These are phyloP conservation scores for Bruguiera hainesii DNA, from an alignment of 441 rosid species.

Conservation along the genomic window DNA sequence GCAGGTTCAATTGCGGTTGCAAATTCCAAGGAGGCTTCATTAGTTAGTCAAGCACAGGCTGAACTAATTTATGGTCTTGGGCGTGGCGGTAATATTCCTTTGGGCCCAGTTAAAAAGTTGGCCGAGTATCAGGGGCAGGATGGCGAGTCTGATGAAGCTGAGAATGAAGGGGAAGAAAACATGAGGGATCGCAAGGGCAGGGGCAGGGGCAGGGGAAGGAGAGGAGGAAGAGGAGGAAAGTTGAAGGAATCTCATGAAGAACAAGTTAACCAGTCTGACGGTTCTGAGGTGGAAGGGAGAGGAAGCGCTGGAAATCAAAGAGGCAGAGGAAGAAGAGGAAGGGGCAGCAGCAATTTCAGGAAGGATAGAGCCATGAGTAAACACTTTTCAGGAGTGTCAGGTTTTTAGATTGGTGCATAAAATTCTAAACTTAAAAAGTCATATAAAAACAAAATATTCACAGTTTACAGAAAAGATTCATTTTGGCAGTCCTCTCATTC, in stretches of 20 bases:
- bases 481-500: neutral
- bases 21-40: slow-evolving; percentile 64
- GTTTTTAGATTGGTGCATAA: slow-evolving; percentile 30
- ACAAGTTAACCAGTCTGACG: slow-evolving; percentile 28
- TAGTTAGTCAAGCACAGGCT: slow-evolving; percentile 55
- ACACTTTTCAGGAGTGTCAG: slow-evolving; percentile 69
- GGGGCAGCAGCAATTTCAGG: slow-evolving; percentile 59
- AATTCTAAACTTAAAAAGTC: neutral
- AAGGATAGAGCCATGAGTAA: slow-evolving; percentile 78
- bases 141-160: slow-evolving; percentile 28
- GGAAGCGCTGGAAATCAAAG: slow-evolving; percentile 35
- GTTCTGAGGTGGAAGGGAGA: slow-evolving; percentile 34
- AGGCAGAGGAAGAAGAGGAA: slow-evolving; percentile 72
- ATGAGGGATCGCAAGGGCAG: slow-evolving; percentile 40
- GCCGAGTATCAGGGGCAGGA: slow-evolving; percentile 48
- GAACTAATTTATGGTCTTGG: slow-evolving; percentile 81
- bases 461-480: neutral
- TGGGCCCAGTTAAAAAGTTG: slow-evolving; percentile 66
- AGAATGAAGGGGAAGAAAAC: slow-evolving; percentile 38
- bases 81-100: slow-evolving; percentile 85
- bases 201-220: slow-evolving; percentile 47
- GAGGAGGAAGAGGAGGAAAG: slow-evolving; percentile 57
- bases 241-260: slow-evolving; percentile 26
- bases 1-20: slow-evolving; percentile 80
- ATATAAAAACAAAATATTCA: neutral